Evolutionary conservation across 495 filamentous ascomycete species (phyloP).

Genomic region (Tuber borchii): DNA sequence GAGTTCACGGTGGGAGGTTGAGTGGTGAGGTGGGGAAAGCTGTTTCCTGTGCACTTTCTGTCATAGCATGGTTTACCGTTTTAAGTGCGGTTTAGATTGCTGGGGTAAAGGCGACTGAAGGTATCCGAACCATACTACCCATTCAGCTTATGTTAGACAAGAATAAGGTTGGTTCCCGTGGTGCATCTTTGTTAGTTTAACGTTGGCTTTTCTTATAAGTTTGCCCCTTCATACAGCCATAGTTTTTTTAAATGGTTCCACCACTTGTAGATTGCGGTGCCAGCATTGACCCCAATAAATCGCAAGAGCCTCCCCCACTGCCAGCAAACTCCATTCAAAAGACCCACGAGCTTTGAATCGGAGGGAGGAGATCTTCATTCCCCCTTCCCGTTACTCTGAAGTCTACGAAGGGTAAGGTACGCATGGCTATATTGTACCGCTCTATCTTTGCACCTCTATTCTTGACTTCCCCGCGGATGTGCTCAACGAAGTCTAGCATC

Average conservation of each 20-base stretch:
- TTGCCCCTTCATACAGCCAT: neutral
- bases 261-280: neutral
- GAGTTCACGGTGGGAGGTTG: neutral
- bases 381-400: neutral
- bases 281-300: neutral
- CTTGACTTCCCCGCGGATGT: neutral
- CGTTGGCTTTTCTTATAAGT: neutral
- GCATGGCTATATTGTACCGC: neutral
- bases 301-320: no score
- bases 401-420: neutral
- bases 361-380: neutral
- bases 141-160: neutral
- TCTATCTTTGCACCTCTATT: neutral
- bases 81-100: neutral
- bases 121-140: neutral
- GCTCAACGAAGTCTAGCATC: neutral
- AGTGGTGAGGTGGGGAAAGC: neutral
- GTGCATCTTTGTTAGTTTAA: neutral
- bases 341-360: neutral
- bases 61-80: neutral
- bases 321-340: neutral
- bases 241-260: neutral
- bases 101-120: neutral
- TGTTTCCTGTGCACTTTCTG: neutral
- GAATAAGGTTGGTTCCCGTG: neutral